These are phyloP conservation scores for Madurella fahalii DNA, from an alignment of 2,329 filamentous ascomycete species.

Conservation along the genomic window DNA sequence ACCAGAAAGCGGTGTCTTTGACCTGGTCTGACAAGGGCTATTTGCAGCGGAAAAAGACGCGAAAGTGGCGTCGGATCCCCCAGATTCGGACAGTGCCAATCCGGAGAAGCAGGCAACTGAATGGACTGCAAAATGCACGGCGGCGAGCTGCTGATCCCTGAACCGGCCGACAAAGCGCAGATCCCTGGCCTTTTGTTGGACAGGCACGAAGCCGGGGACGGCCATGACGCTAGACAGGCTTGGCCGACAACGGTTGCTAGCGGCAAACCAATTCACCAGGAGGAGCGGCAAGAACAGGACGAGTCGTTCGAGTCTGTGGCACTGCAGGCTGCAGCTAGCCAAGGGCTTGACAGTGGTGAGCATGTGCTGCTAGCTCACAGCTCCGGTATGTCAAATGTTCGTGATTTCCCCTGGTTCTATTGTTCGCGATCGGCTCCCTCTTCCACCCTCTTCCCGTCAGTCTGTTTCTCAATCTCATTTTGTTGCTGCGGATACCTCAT, in stretches of 20 bases:
- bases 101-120: slow-evolving; percentile 8
- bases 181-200: slow-evolving; percentile 14
- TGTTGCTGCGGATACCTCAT: too few relatives aligned
- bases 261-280: background rate
- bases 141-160: slow-evolving; percentile 14
- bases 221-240: background rate
- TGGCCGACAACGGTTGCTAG: background rate
- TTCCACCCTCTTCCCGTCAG: too few relatives aligned
- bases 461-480: too few relatives aligned
- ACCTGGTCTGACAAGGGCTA: background rate
- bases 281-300: background rate
- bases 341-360: background rate
- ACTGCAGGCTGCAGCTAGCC: background rate
- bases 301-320: background rate
- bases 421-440: background rate
- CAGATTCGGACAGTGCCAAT: slow-evolving; percentile 14
- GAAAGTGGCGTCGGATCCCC: slow-evolving; percentile 16
- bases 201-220: background rate
- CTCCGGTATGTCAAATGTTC: background rate
- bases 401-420: background rate
- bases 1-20: background rate
- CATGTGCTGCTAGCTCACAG: background rate
- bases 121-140: slow-evolving; percentile 11
- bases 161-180: slow-evolving; percentile 16
- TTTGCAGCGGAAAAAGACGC: background rate